Percentiles rank a stretch among this genome's conserved stretches.
phyloP scores from a whole-genome alignment of 768 basidiomycete genomes.

The Podaxis sp. region DNA sequence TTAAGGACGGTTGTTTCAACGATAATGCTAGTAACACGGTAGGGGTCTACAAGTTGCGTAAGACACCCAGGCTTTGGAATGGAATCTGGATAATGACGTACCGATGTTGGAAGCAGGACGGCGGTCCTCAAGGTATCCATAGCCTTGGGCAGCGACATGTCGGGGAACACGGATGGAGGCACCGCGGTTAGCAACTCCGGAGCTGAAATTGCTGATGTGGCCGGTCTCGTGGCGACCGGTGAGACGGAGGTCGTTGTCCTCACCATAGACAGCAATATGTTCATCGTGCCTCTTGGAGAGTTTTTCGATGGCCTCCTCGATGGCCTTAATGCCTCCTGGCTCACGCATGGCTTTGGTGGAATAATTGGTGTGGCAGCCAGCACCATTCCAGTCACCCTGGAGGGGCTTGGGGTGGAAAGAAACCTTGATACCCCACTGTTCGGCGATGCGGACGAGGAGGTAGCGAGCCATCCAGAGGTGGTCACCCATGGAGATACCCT shows the following conservation, averaged over 20 bases:
- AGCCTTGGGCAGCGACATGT: slow-evolving; percentile 88
- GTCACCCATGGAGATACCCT: slow-evolving; percentile 98
- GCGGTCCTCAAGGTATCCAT: slow-evolving; percentile 94
- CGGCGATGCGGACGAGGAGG: slow-evolving; percentile 92
- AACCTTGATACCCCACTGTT: slow-evolving; percentile 96
- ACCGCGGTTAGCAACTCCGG: slow-evolving; percentile 96
- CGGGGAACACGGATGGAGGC: slow-evolving; percentile 95
- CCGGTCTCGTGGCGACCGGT: slow-evolving; percentile 98
- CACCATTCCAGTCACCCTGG: slow-evolving; percentile 98
- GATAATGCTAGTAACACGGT: slow-evolving; percentile 87
- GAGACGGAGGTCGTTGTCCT: slow-evolving; percentile 94
- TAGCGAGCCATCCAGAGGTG: slow-evolving; percentile 99
- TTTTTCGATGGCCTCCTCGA: slow-evolving; percentile 93
- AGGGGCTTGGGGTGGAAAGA: slow-evolving; percentile 99
- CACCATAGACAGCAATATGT: slow-evolving; percentile 97
- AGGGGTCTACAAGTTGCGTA: slow-evolving; percentile 61
- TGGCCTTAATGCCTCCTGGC: slow-evolving; percentile 86
- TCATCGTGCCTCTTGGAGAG: slow-evolving; percentile 85
- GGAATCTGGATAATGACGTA: slow-evolving; percentile 23
- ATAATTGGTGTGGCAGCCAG: slow-evolving; percentile 98
- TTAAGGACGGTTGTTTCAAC: slow-evolving; percentile 83
- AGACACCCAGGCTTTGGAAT: slow-evolving; percentile 1
- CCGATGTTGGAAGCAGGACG: slow-evolving; percentile 98
- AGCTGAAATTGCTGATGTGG: slow-evolving; percentile 86
- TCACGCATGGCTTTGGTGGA: slow-evolving; percentile 94